Percentiles rank a stretch among this genome's conserved stretches.
phyloP scores from a whole-genome alignment of 2,329 filamentous ascomycete species.

The Sporothrix pallida region DNA sequence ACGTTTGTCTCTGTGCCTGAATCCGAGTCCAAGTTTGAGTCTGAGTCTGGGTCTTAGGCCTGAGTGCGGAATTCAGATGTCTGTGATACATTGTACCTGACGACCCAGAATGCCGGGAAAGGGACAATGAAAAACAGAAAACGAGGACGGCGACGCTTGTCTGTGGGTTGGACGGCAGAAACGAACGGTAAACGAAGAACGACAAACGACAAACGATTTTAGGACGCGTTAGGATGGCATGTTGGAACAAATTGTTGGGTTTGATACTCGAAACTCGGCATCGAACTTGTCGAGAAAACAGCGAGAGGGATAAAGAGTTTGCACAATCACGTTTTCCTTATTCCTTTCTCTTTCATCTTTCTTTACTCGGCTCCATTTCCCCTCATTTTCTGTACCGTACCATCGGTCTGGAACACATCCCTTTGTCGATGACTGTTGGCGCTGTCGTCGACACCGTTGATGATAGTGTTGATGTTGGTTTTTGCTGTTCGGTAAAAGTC shows the following conservation, averaged over 20 bases:
- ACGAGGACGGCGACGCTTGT: conserved; percentile 2
- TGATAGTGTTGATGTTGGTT: neutral
- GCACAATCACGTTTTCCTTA: neutral
- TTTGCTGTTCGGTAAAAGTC: neutral
- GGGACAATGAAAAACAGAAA: neutral
- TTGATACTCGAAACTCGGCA: too few species aligned
- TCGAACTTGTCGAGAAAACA: too few species aligned
- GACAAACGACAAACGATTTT: too few species aligned
- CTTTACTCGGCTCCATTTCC: neutral
- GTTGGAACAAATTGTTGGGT: too few species aligned
- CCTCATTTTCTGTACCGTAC: neutral
- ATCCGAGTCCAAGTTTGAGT: too few species aligned
- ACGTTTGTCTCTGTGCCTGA: too few species aligned
- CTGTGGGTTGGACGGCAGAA: neutral
- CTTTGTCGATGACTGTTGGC: neutral
- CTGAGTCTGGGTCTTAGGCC: too few species aligned
- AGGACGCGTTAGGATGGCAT: too few species aligned
- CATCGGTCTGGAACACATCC: neutral
- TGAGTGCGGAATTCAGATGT: too few species aligned
- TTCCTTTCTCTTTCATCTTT: neutral
- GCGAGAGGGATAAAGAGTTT: too few species aligned
- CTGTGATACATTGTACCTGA: neutral
- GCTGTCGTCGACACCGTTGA: neutral
- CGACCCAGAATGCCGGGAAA: neutral
- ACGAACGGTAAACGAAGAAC: too few species aligned